A percentile compares a stretch with the other conserved stretches of the same genome.
Evolutionary conservation across 345 rosid genomes (phyloP).

Genomic region (Heritiera fomes): DNA sequence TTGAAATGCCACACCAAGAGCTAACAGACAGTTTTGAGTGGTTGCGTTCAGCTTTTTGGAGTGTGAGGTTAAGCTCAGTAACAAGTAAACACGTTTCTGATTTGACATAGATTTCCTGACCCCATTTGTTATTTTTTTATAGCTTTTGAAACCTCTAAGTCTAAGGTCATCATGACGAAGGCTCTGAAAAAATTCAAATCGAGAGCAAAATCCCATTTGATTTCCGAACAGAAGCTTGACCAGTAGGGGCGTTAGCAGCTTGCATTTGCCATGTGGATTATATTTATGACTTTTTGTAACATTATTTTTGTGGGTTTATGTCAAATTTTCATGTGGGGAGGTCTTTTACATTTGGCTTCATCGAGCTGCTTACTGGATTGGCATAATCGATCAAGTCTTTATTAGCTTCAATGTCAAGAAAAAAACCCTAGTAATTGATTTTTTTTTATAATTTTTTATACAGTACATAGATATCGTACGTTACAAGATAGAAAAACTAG

Average conservation of each 20-base stretch:
- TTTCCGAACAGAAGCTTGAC: neutral
- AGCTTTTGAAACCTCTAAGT: neutral
- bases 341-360: constrained; percentile 24
- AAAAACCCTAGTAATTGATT: neutral
- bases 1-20: constrained; percentile 36
- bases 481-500: neutral
- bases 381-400: neutral
- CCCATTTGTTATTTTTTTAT: neutral
- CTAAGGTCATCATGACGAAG: neutral
- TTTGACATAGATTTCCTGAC: constrained; percentile 31
- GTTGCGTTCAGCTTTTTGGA: constrained; percentile 39
- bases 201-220: neutral
- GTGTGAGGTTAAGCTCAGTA: constrained; percentile 17
- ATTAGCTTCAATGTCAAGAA: neutral
- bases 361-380: neutral
- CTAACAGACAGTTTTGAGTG: constrained; percentile 42
- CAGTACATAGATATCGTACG: neutral
- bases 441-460: no score
- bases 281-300: constrained; percentile 13
- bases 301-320: neutral
- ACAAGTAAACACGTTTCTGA: constrained; percentile 25
- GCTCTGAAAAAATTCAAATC: neutral
- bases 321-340: constrained; percentile 18
- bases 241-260: neutral
- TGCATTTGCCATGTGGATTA: constrained; percentile 6